Conservation (phyloP, 2,329 filamentous ascomycete genomes). For the Botryotinia convoluta region DNA sequence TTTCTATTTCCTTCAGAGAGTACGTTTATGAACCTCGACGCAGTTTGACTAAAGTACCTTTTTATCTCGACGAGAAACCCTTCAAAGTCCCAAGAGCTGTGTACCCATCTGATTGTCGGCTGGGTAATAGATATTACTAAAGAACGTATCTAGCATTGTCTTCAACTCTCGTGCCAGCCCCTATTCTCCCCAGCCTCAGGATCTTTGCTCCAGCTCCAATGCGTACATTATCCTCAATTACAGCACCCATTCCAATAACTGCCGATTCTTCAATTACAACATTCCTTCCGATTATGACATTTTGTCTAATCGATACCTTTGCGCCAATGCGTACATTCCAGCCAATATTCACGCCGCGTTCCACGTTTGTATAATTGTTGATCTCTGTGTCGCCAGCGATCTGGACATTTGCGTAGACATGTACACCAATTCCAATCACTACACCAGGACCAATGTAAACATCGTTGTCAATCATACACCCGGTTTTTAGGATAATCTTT, state of each 20-base stretch:
- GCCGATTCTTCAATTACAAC: neutral
- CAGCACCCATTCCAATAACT: neutral
- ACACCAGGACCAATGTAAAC: neutral
- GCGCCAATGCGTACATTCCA: neutral
- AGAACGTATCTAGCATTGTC: neutral
- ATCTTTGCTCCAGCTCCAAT: neutral
- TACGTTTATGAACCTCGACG: neutral
- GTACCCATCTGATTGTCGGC: neutral
- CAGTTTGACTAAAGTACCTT: neutral
- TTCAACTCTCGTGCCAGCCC: neutral
- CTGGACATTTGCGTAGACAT: rapidly evolving
- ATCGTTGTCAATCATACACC: neutral
- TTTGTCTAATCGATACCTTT: neutral
- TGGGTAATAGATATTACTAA: neutral
- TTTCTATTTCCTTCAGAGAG: neutral
- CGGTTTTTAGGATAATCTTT: neutral
- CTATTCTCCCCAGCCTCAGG: rapidly evolving
- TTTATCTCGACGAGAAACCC: neutral
- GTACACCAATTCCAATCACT: neutral
- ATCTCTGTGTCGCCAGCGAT: neutral
- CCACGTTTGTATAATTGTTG: neutral
- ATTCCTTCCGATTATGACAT: neutral
- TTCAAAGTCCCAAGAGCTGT: neutral
- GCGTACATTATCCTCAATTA: neutral
- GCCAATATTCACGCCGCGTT: neutral